Percentiles rank a stretch among this genome's conserved stretches.
Evolutionary conservation across 2,329 filamentous ascomycete genomes (phyloP).

Genomic region (Hirsutella rhossiliensis): DNA sequence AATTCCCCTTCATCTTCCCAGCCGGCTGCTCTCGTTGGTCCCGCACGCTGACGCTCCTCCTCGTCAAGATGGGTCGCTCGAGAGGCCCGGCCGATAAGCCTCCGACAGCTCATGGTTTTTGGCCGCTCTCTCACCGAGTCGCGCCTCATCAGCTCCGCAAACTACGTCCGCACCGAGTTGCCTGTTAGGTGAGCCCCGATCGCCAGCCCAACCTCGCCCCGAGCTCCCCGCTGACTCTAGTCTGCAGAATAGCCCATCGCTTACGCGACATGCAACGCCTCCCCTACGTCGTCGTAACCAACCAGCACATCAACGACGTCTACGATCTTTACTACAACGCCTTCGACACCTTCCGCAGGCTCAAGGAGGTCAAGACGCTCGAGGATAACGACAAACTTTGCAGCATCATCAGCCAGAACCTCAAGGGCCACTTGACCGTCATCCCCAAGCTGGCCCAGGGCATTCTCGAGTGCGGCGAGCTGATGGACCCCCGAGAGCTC

Average conservation of each 20-base stretch:
- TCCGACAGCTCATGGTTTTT: constrained; percentile 95
- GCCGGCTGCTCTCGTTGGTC: no score
- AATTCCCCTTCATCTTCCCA: constrained; percentile 4
- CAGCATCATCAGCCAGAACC: constrained; percentile 62
- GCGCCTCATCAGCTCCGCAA: constrained; percentile 84
- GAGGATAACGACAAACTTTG: constrained; percentile 88
- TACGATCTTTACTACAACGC: constrained; percentile 95
- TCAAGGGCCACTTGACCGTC: constrained; percentile 81
- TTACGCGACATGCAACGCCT: constrained; percentile 95
- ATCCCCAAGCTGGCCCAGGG: constrained; percentile 94
- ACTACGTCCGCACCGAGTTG: constrained; percentile 92
- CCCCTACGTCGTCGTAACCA: constrained; percentile 93
- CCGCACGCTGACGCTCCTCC: constrained; percentile 3
- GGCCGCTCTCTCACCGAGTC: constrained; percentile 84
- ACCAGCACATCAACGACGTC: constrained; percentile 83
- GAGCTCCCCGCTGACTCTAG: background rate
- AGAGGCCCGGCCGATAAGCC: constrained; percentile 87
- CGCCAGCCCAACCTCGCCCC: background rate
- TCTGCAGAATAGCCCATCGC: constrained; percentile 68
- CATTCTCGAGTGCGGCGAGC: constrained; percentile 75
- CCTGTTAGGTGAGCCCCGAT: constrained; percentile 11
- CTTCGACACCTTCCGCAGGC: constrained; percentile 81
- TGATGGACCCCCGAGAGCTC: constrained; percentile 70
- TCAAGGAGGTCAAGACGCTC: constrained; percentile 71
- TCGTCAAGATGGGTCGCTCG: constrained; percentile 78